These are phyloP conservation scores for Tetrahymena elliotti DNA, from an alignment of 73 alveolate species.

Conservation along the genomic window DNA sequence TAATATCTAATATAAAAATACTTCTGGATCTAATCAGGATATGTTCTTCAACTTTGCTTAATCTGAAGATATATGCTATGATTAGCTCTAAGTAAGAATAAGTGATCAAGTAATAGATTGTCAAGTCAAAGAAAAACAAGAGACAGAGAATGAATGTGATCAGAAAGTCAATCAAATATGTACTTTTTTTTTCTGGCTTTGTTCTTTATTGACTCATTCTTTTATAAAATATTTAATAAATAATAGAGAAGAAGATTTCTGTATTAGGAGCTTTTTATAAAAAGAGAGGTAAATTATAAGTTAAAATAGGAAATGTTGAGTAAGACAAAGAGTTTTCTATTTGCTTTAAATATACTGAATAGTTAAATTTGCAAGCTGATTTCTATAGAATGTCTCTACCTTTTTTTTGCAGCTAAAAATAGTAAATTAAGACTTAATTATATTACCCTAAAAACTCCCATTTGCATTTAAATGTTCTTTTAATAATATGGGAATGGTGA, in stretches of 20 bases:
- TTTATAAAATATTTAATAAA: neutral
- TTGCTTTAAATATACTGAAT: neutral
- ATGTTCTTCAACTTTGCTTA: neutral
- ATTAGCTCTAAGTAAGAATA: neutral
- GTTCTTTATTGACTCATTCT: no score
- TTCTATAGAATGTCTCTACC: conserved; percentile 43
- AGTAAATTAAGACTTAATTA: neutral
- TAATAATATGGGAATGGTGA: neutral
- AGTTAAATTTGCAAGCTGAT: conserved; percentile 29
- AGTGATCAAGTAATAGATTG: neutral
- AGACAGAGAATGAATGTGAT: conserved; percentile 17
- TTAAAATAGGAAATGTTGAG: conserved; percentile 49
- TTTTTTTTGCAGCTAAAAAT: neutral
- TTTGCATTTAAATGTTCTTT: neutral
- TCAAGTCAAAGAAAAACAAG: neutral
- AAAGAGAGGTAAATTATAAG: no score
- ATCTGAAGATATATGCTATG: neutral
- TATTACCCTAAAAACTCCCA: neutral
- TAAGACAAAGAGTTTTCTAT: conserved; percentile 7
- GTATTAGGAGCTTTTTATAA: no score
- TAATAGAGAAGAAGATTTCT: conserved; percentile 6
- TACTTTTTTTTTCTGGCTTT: no score
- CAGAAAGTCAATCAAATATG: neutral
- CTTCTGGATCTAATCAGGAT: neutral
- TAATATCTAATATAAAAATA: neutral